Conservation (phyloP, 352 stramenopile species). For the Globisporangium lucens region DNA sequence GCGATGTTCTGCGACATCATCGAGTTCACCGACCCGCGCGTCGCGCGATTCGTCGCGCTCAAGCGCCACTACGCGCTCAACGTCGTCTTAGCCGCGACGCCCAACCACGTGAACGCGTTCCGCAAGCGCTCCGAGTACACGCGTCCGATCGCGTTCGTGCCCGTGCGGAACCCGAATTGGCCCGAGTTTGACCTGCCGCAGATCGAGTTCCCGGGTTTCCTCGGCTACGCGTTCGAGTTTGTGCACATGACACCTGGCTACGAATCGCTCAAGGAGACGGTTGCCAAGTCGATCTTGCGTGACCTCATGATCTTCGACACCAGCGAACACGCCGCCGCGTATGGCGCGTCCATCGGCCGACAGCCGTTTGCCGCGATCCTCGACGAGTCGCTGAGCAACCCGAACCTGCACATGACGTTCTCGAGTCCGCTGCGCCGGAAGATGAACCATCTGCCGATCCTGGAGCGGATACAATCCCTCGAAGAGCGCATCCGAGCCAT, state of each 20-base stretch:
- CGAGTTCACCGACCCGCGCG: conserved; percentile 52
- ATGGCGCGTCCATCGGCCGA: conserved; percentile 34
- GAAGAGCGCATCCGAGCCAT: conserved; percentile 36
- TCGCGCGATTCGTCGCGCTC: conserved; percentile 54
- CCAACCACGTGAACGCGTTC: conserved; percentile 59
- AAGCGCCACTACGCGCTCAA: conserved; percentile 56
- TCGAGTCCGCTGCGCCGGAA: conserved; percentile 48
- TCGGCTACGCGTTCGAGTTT: conserved; percentile 76
- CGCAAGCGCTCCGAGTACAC: conserved; percentile 44
- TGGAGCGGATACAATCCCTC: conserved; percentile 35
- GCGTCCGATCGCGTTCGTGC: conserved; percentile 64
- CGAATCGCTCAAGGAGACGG: conserved; percentile 54
- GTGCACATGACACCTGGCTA: conserved; percentile 54
- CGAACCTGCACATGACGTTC: conserved; percentile 42
- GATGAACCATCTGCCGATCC: conserved; percentile 41
- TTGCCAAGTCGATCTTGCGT: conserved; percentile 72
- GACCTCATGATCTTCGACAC: conserved; percentile 77
- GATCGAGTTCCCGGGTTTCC: conserved; percentile 43
- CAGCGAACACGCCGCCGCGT: conserved; percentile 37
- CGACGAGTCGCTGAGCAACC: conserved; percentile 18
- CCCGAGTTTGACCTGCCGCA: conserved; percentile 44
- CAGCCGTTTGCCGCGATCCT: conserved; percentile 44
- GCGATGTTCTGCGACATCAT: conserved; percentile 80
- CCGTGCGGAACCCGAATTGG: conserved; percentile 68
- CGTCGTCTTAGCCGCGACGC: conserved; percentile 60